Conservation (phyloP, 2,329 filamentous ascomycete species). For the Penicillium paneum region DNA sequence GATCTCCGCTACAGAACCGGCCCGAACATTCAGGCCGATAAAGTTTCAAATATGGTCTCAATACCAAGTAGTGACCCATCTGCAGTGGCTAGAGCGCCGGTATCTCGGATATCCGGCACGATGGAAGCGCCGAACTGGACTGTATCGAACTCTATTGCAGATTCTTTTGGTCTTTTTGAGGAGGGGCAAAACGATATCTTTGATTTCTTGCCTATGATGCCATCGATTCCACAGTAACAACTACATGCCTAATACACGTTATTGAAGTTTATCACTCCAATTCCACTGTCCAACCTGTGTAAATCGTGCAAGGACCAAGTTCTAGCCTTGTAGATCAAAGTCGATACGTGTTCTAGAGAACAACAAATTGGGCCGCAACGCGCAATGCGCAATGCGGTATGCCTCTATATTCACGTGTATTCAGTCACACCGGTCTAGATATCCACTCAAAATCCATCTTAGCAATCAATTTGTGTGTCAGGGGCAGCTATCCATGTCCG, state of each 20-base stretch:
- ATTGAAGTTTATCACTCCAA: background rate
- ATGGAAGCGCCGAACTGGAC: slow-evolving; percentile 38
- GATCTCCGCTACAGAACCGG: slow-evolving; percentile 22
- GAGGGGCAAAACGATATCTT: slow-evolving; percentile 38
- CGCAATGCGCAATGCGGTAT: slow-evolving; percentile 9
- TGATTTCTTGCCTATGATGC: slow-evolving; percentile 37
- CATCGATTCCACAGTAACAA: slow-evolving; percentile 25
- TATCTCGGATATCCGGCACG: slow-evolving; percentile 26
- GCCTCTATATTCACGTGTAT: slow-evolving; percentile 10
- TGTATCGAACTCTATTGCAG: slow-evolving; percentile 36
- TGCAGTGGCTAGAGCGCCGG: slow-evolving; percentile 20
- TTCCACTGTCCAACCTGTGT: background rate
- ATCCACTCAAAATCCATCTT: background rate
- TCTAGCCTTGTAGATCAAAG: slow-evolving; percentile 2
- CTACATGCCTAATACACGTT: background rate
- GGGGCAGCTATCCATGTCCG: slow-evolving; percentile 11
- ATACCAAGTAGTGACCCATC: slow-evolving; percentile 21
- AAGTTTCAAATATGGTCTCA: slow-evolving; percentile 16
- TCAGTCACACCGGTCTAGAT: background rate
- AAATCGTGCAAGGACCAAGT: background rate
- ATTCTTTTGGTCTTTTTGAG: slow-evolving; percentile 38
- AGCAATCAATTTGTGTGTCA: slow-evolving; percentile 7
- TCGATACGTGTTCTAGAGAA: background rate
- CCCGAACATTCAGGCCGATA: slow-evolving; percentile 17
- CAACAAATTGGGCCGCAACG: slow-evolving; percentile 16